Evolutionary conservation across 202 grass and related monocot species (phyloP).

Genomic region (Schoenoplectus tabernaemontani): DNA sequence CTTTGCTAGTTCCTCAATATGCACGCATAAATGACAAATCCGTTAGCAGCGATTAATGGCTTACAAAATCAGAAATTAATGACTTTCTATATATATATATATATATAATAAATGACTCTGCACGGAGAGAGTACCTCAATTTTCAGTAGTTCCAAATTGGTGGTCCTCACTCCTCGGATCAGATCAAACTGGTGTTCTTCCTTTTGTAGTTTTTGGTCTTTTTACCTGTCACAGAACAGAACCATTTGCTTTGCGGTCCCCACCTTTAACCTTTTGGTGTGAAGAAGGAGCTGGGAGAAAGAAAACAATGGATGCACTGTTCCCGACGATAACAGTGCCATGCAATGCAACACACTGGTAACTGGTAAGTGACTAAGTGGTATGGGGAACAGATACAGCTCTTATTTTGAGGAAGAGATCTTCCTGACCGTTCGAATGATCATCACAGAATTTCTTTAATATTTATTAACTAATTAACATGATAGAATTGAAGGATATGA

Average conservation of each 20-base stretch:
- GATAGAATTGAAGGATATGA: too few species aligned
- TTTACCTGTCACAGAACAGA: not conserved
- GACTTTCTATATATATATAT: not conserved
- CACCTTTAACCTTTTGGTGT: not conserved
- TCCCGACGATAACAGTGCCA: constrained; percentile 6
- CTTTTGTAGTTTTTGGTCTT: not conserved
- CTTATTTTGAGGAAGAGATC: too few species aligned
- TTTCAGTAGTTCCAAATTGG: not conserved
- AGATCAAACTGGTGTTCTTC: not conserved
- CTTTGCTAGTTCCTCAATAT: too few species aligned
- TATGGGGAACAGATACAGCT: not conserved
- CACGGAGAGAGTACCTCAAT: not conserved
- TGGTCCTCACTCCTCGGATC: not conserved
- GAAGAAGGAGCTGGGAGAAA: not conserved
- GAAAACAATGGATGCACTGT: not conserved
- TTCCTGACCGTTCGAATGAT: too few species aligned
- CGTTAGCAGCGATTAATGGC: too few species aligned
- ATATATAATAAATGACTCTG: not conserved
- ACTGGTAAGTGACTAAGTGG: too few species aligned
- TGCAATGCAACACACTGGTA: not conserved
- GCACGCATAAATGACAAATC: too few species aligned
- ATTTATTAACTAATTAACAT: too few species aligned
- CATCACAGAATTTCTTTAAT: too few species aligned
- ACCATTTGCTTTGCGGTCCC: constrained; percentile 7
- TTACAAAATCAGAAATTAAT: not conserved